Evolutionary conservation across 2,329 filamentous ascomycete genomes (phyloP).

Genomic region (Cadophora gregata): DNA sequence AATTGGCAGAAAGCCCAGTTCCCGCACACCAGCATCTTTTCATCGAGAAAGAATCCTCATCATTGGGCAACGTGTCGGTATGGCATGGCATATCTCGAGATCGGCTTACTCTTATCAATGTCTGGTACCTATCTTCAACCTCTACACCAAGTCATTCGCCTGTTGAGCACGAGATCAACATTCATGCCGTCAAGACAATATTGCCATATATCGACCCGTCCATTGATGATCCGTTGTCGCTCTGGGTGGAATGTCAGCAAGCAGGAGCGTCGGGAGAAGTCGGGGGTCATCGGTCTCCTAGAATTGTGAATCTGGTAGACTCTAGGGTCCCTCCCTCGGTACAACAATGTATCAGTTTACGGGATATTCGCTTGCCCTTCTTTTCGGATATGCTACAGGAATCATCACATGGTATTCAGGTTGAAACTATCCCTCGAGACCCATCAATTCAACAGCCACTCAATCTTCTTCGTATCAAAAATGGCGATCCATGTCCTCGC

Average conservation of each 20-base stretch:
- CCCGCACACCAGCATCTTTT: neutral
- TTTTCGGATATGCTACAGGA: conserved; percentile 27
- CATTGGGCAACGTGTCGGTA: conserved; percentile 42
- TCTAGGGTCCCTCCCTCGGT: conserved; percentile 39
- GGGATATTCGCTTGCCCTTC: conserved; percentile 30
- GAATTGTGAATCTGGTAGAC: conserved; percentile 49
- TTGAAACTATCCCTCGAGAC: conserved; percentile 38
- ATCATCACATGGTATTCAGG: conserved; percentile 17
- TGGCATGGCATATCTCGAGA: conserved; percentile 74
- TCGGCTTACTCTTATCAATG: conserved; percentile 69
- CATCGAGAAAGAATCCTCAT: neutral
- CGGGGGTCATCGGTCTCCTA: conserved; percentile 13
- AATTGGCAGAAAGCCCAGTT: conserved; percentile 64
- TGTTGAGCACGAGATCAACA: conserved; percentile 54
- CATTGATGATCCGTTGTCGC: conserved; percentile 62
- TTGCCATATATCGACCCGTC: conserved; percentile 74
- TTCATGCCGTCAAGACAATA: conserved; percentile 69
- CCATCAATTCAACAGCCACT: conserved; percentile 52
- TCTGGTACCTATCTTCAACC: conserved; percentile 53
- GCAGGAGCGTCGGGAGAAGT: neutral
- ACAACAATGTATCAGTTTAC: conserved; percentile 19
- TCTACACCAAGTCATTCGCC: neutral
- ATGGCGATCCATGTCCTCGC: conserved; percentile 75
- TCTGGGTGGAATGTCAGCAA: conserved; percentile 52
- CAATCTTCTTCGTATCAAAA: conserved; percentile 67